These are phyloP conservation scores for Cadophora gregata DNA, from an alignment of 2,329 filamentous ascomycete genomes.

Conservation along the genomic window DNA sequence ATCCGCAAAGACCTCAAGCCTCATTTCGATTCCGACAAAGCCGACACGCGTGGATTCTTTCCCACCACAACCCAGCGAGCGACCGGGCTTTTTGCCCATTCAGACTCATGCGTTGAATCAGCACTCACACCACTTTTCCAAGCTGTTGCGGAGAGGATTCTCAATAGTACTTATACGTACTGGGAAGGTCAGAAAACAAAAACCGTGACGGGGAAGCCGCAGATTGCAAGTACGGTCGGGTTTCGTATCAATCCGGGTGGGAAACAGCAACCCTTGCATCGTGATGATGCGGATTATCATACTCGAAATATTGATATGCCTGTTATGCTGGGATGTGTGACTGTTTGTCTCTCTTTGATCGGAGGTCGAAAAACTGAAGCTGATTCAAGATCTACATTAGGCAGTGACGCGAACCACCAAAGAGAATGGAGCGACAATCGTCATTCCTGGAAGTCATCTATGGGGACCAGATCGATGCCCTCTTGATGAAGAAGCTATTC, in stretches of 20 bases:
- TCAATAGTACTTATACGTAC: slow-evolving; percentile 47
- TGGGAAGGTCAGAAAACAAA: slow-evolving; percentile 46
- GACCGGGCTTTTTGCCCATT: slow-evolving; percentile 47
- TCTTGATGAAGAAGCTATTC: slow-evolving; percentile 14
- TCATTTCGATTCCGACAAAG: slow-evolving; percentile 46
- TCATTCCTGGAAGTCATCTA: slow-evolving; percentile 16
- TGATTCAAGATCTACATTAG: background rate
- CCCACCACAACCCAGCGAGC: slow-evolving; percentile 49
- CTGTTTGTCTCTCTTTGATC: background rate
- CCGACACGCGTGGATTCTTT: slow-evolving; percentile 49
- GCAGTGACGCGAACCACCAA: slow-evolving; percentile 19
- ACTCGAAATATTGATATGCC: slow-evolving; percentile 16
- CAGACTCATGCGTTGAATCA: slow-evolving; percentile 48
- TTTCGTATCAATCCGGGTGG: slow-evolving; percentile 50
- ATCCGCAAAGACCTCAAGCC: slow-evolving; percentile 49
- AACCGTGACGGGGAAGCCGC: slow-evolving; percentile 46
- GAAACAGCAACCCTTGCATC: slow-evolving; percentile 48
- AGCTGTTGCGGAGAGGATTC: slow-evolving; percentile 44
- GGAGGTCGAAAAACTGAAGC: background rate
- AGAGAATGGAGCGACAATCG: slow-evolving; percentile 23
- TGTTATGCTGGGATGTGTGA: slow-evolving; percentile 16
- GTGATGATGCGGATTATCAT: slow-evolving; percentile 43
- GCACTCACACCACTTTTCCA: slow-evolving; percentile 46
- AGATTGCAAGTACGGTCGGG: slow-evolving; percentile 47
- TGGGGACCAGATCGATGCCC: slow-evolving; percentile 21